Percentiles rank a stretch among this genome's conserved stretches.
These are phyloP conservation scores for Ascochyta viciae-villosae DNA, from an alignment of 2,329 filamentous ascomycete species.

Conservation along the genomic window DNA sequence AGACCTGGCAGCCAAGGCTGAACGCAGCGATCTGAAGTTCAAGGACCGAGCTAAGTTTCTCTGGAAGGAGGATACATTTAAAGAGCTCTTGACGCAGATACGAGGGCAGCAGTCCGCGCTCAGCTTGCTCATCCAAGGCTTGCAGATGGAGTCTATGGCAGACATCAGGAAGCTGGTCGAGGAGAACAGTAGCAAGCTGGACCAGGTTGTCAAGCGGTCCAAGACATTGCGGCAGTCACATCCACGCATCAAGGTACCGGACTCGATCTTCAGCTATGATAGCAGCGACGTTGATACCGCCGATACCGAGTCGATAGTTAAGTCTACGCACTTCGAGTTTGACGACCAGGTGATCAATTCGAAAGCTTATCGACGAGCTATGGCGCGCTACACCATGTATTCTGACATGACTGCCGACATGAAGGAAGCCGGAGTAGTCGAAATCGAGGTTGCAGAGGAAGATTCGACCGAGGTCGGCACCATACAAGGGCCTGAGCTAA, in stretches of 20 bases:
- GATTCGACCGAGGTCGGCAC: conserved; percentile 22
- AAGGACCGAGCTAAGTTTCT: conserved; percentile 37
- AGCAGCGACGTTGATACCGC: conserved; percentile 2
- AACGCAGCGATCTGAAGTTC: conserved; percentile 30
- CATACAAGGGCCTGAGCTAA: conserved; percentile 2
- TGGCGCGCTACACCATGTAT: conserved; percentile 29
- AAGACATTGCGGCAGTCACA: conserved; percentile 35
- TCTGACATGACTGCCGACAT: neutral
- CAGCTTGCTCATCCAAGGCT: conserved; percentile 40
- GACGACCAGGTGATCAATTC: conserved; percentile 44
- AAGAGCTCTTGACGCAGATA: conserved; percentile 44
- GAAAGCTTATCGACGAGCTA: conserved; percentile 40
- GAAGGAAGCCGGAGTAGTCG: conserved; percentile 1
- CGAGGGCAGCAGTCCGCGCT: conserved; percentile 44
- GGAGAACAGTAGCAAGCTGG: conserved; percentile 38
- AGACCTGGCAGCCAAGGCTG: conserved; percentile 29
- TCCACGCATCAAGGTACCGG: conserved; percentile 38
- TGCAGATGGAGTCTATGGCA: conserved; percentile 46
- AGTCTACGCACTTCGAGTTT: conserved; percentile 39
- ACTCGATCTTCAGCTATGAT: conserved; percentile 32
- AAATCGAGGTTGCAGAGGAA: conserved; percentile 15
- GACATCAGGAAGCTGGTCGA: conserved; percentile 41
- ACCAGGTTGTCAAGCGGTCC: conserved; percentile 36
- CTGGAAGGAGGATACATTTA: conserved; percentile 45
- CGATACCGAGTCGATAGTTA: conserved; percentile 28